A percentile compares a stretch with the other conserved stretches of the same genome.
phyloP scores from a whole-genome alignment of 768 basidiomycete species.

The Boletus rubescentipes region DNA sequence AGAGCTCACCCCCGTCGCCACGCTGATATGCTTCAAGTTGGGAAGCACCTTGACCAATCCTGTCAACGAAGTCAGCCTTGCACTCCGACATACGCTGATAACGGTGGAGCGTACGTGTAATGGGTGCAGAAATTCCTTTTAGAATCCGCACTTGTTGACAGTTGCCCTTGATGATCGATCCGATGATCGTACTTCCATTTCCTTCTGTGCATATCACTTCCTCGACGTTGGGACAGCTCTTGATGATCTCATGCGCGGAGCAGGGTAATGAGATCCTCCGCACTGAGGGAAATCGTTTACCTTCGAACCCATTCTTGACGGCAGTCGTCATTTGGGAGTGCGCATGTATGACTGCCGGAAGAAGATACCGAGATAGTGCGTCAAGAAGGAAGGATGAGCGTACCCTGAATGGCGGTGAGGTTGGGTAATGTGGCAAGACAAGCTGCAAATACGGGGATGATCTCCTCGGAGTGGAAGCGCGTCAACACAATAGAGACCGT shows the following conservation, averaged over 20 bases:
- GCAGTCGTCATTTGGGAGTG: neutral
- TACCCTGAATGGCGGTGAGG: slow-evolving; percentile 10
- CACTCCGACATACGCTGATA: neutral
- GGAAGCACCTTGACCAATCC: slow-evolving; percentile 8
- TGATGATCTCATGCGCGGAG: slow-evolving; percentile 8
- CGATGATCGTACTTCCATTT: neutral
- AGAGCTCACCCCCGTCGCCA: neutral
- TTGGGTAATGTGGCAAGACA: slow-evolving; percentile 6
- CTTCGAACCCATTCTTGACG: slow-evolving; percentile 9
- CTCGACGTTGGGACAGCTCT: slow-evolving; percentile 11
- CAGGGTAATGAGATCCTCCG: slow-evolving; percentile 5
- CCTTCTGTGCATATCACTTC: slow-evolving; percentile 8
- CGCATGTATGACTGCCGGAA: slow-evolving; percentile 3
- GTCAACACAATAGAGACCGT: neutral
- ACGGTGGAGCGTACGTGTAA: slow-evolving; percentile 3
- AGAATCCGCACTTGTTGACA: neutral
- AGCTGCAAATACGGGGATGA: slow-evolving; percentile 7
- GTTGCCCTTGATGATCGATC: slow-evolving; percentile 3
- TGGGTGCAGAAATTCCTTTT: slow-evolving; percentile 2
- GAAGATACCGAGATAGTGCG: neutral
- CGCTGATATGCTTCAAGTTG: slow-evolving; percentile 2
- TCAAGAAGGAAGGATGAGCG: neutral
- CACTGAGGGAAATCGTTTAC: slow-evolving; percentile 5
- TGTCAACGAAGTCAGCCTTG: neutral
- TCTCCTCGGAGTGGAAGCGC: neutral